Conservation (phyloP, 106 monocot species). For the Acanthochlamys bracteata region DNA sequence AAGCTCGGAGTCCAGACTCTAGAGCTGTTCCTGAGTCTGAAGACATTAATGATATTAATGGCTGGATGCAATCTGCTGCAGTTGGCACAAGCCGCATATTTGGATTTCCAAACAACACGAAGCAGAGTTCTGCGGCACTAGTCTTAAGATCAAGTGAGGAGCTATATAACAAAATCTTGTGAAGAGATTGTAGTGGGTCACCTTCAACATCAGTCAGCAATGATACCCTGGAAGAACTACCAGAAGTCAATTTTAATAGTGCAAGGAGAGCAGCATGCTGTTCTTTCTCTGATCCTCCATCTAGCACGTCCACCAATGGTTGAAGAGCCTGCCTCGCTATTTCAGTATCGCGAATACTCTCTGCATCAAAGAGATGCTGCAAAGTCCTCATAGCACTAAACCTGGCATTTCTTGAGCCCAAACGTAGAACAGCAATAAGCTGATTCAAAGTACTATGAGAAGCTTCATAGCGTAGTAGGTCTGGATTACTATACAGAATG, state of each 20-base stretch:
- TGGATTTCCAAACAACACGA: slow-evolving; percentile 81
- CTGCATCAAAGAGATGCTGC: slow-evolving; percentile 80
- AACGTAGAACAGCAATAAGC: slow-evolving; percentile 80
- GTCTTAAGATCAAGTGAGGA: slow-evolving; percentile 84
- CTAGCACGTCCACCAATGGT: slow-evolving; percentile 86
- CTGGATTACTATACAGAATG: slow-evolving; percentile 69
- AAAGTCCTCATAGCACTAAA: slow-evolving; percentile 93
- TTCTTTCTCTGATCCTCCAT: slow-evolving; percentile 76
- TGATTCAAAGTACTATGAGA: slow-evolving; percentile 76
- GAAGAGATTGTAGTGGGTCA: slow-evolving; percentile 89
- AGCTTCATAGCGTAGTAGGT: slow-evolving; percentile 74
- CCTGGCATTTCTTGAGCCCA: slow-evolving; percentile 88
- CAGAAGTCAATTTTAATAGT: slow-evolving; percentile 62
- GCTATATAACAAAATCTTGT: slow-evolving; percentile 72
- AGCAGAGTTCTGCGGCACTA: slow-evolving; percentile 88
- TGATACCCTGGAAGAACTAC: slow-evolving; percentile 64
- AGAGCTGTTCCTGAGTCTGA: slow-evolving; percentile 52
- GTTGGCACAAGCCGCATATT: slow-evolving; percentile 72
- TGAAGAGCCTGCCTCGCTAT: slow-evolving; percentile 74
- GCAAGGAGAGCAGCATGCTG: slow-evolving; percentile 94
- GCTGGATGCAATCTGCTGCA: slow-evolving; percentile 85
- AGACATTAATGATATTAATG: slow-evolving; percentile 62
- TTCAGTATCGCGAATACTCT: slow-evolving; percentile 74
- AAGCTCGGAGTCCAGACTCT: slow-evolving; percentile 75
- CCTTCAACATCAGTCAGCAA: slow-evolving; percentile 72